A percentile compares a stretch with the other conserved stretches of the same genome.
Evolutionary conservation across 805 yeast species (phyloP).

Genomic region (Zygoascus biomembranicola): DNA sequence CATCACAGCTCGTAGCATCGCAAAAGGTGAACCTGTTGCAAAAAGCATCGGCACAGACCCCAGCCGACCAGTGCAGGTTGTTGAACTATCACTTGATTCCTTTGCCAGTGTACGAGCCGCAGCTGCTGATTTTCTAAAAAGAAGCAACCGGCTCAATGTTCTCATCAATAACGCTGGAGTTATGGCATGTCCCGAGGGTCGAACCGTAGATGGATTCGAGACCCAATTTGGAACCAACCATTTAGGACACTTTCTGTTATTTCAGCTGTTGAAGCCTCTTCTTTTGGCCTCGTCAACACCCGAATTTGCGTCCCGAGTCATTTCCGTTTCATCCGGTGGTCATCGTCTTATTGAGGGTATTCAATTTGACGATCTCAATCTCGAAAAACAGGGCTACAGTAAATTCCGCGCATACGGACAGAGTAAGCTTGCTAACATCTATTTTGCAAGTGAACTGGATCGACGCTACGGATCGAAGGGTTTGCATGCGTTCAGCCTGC

Average conservation of each 20-base stretch:
- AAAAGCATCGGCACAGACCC: not conserved
- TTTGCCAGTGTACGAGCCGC: not conserved
- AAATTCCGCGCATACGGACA: no score
- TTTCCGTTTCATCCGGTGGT: conserved; percentile 3
- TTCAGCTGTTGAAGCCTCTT: conserved; percentile 31
- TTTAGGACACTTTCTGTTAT: conserved; percentile 63
- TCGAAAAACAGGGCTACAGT: not conserved
- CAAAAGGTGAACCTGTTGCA: not conserved
- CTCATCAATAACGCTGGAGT: conserved; percentile 74
- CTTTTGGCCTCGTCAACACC: not conserved
- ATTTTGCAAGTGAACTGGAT: no score
- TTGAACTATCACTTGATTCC: not conserved
- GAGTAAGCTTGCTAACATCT: no score
- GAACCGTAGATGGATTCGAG: conserved; percentile 68
- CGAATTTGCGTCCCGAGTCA: no score
- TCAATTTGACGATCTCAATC: conserved; percentile 10
- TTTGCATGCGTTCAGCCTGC: conserved; percentile 3
- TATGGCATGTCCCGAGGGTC: conserved; percentile 38
- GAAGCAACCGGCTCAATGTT: conserved; percentile 38
- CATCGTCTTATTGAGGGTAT: conserved; percentile 10
- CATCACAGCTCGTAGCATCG: not conserved
- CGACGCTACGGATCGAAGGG: no score
- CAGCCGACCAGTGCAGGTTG: not conserved
- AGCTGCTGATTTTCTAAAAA: not conserved
- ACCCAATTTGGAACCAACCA: conserved; percentile 73